Base-by-base conservation (phyloP, 331 rosid species). In the Spiraea crenata region DNA sequence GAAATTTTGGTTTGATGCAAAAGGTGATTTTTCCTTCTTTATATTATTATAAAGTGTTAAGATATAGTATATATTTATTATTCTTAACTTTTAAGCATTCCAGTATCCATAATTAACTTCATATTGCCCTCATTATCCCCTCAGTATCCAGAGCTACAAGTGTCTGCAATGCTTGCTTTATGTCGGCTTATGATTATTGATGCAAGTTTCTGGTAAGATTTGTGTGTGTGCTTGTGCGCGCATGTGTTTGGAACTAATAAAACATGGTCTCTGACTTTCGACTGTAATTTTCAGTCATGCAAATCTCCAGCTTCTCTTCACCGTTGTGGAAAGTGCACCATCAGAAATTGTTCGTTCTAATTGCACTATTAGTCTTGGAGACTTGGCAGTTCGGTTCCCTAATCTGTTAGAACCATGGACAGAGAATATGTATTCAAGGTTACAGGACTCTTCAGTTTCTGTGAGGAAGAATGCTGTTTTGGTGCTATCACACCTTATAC, bases 331-430 rank as follows among this genome's bases (percentile, higher is more conserved):
- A 59, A 84, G 82, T 41, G 84, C 96, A 50, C 82, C 79, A 20
- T 93, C 99, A 69, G 99, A 93, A 75, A 80, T 72, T 42, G 99
- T 93, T 62, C 97, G 99, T 65, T 91, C 99, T 76, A 93, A 93
- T 73, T 91, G 99, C 79, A 87, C 95, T 35, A 91, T 93, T 77
- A 92, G 97, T 50, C 86, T 93, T 65, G 99, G 97, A 79, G 99
- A 93, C 73, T 82, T 93, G 69, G 95, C 97, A 63, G 99, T 89
- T 64, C 92, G 97, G 84, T 93, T 93, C 79, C 97, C 99, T 76
- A 93, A 93, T 85, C 82, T 91, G 58, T 80, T 93, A 77, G 99
- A 93, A 76, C 97, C 97, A 58, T 93, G 99, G 99, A 93, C 97
- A 4, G 99, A 91, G 78, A 86, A 87, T 69, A 91, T 93, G 99